Percentiles rank a stretch among this genome's conserved stretches.
Conservation (phyloP, 805 yeast species). For the Yamadazyma scolyti region DNA sequence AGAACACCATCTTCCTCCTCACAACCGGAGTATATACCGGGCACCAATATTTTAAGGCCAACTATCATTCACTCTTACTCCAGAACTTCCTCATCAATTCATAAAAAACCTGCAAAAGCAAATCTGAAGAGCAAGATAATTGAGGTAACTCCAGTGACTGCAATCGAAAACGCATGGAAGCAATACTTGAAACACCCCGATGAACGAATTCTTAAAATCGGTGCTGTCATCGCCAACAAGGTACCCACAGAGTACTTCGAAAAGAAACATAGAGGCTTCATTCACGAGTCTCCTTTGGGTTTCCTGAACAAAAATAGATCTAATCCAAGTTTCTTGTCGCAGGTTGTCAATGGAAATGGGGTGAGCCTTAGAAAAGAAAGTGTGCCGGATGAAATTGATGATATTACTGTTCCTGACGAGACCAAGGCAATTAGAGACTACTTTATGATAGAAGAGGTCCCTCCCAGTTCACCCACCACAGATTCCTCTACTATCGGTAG, state of each 20-base stretch:
- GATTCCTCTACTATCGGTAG: conserved; percentile 3
- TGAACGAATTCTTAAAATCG: conserved; percentile 59
- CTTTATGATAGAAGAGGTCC: conserved; percentile 16
- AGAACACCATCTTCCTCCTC: conserved; percentile 12
- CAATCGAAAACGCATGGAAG: conserved; percentile 59
- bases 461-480: conserved; percentile 6
- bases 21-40: conserved; percentile 51
- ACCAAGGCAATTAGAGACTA: conserved; percentile 64
- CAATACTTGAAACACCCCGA: conserved; percentile 49
- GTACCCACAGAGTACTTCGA: conserved; percentile 50
- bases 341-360: conserved; percentile 34
- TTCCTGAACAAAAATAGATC: conserved; percentile 17
- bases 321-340: conserved; percentile 29
- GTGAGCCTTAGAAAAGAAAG: conserved; percentile 16
- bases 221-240: conserved; percentile 46
- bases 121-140: conserved; percentile 23
- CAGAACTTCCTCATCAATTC: conserved; percentile 13
- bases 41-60: conserved; percentile 56
- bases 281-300: conserved; percentile 59
- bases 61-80: conserved; percentile 29
- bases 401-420: conserved; percentile 42
- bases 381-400: conserved; percentile 5
- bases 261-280: conserved; percentile 50
- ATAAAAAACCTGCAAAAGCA: conserved; percentile 6
- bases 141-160: conserved; percentile 45